These are phyloP conservation scores for Aureobasidium sp. DNA, from an alignment of 2,329 filamentous ascomycete species.

Conservation along the genomic window DNA sequence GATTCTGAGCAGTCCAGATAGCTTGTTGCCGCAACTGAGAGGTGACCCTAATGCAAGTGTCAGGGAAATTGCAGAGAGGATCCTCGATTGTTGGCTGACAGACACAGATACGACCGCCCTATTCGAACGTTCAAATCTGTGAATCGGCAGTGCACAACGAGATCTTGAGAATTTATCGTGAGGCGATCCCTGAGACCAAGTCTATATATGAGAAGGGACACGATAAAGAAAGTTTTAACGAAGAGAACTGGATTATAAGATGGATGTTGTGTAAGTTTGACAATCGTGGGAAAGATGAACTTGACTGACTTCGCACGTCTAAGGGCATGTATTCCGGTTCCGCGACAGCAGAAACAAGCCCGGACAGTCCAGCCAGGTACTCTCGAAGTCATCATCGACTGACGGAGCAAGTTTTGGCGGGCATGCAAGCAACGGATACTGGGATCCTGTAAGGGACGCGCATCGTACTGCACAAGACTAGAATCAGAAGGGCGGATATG, in stretches of 20 bases:
- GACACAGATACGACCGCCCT: conserved; percentile 26
- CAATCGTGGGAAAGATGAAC: not conserved
- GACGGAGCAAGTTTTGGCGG: not conserved
- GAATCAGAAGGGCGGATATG: not conserved
- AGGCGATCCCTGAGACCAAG: conserved; percentile 31
- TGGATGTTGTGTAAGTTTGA: conserved; percentile 36
- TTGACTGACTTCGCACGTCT: not conserved
- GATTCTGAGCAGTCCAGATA: conserved; percentile 31
- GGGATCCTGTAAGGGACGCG: conserved; percentile 24
- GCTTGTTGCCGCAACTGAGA: conserved; percentile 31
- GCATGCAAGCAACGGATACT: conserved; percentile 18
- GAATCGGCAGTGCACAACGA: conserved; percentile 40
- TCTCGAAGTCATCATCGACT: not conserved
- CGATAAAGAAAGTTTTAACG: conserved; percentile 32
- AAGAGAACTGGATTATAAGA: conserved; percentile 43
- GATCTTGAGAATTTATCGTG: conserved; percentile 33
- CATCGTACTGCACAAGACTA: conserved; percentile 3
- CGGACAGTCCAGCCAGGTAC: not conserved
- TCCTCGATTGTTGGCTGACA: not conserved
- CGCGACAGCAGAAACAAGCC: conserved; percentile 29
- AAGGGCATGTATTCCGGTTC: conserved; percentile 41
- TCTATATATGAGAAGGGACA: conserved; percentile 35
- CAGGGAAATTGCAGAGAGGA: not conserved
- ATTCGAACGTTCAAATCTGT: conserved; percentile 39
- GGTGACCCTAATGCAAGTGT: conserved; percentile 21